Conservation (phyloP, 1,139 yeast species). For the Candida glucosophila region DNA sequence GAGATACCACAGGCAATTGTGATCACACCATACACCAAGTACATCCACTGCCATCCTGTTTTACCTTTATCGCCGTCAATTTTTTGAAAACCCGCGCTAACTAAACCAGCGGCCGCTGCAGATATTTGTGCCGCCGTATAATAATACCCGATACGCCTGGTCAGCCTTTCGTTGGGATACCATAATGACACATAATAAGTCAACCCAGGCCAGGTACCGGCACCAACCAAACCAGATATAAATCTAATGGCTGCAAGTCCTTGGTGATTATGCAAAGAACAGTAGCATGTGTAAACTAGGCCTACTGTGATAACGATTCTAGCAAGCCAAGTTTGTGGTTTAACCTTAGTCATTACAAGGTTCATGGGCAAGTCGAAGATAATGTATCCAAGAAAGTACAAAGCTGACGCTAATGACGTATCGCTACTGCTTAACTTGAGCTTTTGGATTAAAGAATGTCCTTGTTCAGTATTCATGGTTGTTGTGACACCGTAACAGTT, state of each 20-base stretch:
- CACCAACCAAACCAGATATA: slow-evolving; percentile 72
- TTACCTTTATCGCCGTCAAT: slow-evolving; percentile 66
- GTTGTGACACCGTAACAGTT: slow-evolving; percentile 72
- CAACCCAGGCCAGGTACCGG: slow-evolving; percentile 94
- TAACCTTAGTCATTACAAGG: slow-evolving; percentile 69
- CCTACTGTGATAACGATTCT: slow-evolving; percentile 76
- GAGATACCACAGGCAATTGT: slow-evolving; percentile 61
- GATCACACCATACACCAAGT: slow-evolving; percentile 63
- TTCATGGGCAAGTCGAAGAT: slow-evolving; percentile 86
- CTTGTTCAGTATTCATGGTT: slow-evolving; percentile 63
- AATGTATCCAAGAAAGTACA: slow-evolving; percentile 76
- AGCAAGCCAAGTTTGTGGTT: slow-evolving; percentile 81
- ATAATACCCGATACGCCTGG: slow-evolving; percentile 78
- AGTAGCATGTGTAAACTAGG: slow-evolving; percentile 64
- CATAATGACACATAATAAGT: slow-evolving; percentile 76
- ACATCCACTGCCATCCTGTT: slow-evolving; percentile 88
- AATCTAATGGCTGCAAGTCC: slow-evolving; percentile 70
- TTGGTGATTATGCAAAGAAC: slow-evolving; percentile 41
- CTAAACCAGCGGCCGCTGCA: slow-evolving; percentile 80
- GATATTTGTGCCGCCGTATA: slow-evolving; percentile 87
- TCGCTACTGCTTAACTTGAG: slow-evolving; percentile 47
- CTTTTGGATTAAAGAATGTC: slow-evolving; percentile 54
- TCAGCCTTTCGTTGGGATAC: slow-evolving; percentile 76
- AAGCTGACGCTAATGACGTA: slow-evolving; percentile 68
- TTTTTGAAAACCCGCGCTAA: slow-evolving; percentile 79